Evolutionary conservation across 371 early-diverging fungal genomes (phyloP), one percentile per base, ranked within the genome.

Genomic region (Zopfochytrium polystomum): DNA sequence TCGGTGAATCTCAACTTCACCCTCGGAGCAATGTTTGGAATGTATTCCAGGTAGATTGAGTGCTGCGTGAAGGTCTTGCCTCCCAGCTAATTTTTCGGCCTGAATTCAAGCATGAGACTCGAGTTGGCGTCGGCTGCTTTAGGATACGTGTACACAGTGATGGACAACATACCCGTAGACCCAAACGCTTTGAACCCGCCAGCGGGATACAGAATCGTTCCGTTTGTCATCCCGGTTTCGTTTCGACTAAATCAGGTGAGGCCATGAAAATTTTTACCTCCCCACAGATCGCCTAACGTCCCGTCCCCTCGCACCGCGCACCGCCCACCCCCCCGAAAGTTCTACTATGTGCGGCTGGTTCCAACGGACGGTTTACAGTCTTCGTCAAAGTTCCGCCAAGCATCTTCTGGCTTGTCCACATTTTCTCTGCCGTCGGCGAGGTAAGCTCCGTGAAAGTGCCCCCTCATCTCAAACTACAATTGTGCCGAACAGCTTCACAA

Each of bases 401-500:
- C 42, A 13, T 11, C 13, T 13, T 11, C 11, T n/a, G 13, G 13
- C n/a, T 42, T 13, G 11, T n/a, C 30, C 30, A 31, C 18, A 9
- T 27, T 52, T 30, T 52, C 52, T 7, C 20, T 52, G 20, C 52
- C 52, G 20, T 52, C 52, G 27, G n/a, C n/a, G 30, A 31, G 52
- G 52, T 52, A 11, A 25, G 30, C 29, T 30, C 30, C 32, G 22
- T n/a, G 9, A 23, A 49, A 52, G n/a, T 15, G 6, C 31, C 25
- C 49, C n/a, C 18, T 22, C 7, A 31, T 32, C 33, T 6, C 47
- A 23, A 23, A 7, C 5, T 22, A 5, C 23, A 6, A 6, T 20
- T 29, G 27, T 18, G 30, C 11, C 4, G 22, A 29, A 1, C 45
- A 62, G 63, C 20, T 63, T 63, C 38, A 63, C 57, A 6, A 23